Percentiles rank a stretch among this genome's conserved stretches.
These are phyloP conservation scores for Peniophora sp. DNA, from an alignment of 1,284 basidiomycete species.

Conservation along the genomic window DNA sequence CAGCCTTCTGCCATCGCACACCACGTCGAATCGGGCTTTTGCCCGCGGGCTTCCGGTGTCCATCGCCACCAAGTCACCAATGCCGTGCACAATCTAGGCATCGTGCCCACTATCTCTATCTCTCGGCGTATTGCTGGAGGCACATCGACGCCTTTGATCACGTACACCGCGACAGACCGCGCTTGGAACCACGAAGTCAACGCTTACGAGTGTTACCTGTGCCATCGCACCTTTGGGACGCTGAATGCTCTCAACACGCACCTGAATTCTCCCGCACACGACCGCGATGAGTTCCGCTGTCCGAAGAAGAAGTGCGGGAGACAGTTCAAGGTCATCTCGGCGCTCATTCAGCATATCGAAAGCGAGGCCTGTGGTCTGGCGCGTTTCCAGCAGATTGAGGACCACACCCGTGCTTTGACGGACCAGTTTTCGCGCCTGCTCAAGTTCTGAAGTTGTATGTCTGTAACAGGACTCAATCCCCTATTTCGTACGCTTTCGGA, in stretches of 20 bases:
- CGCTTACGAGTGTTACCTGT: constrained; percentile 48
- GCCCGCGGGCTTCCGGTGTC: constrained; percentile 20
- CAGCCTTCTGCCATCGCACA: constrained; percentile 35
- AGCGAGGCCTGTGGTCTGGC: constrained; percentile 43
- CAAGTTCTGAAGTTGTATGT: background rate
- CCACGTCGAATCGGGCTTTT: constrained; percentile 38
- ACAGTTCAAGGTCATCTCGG: constrained; percentile 39
- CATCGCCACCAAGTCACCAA: constrained; percentile 26
- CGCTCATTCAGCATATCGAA: constrained; percentile 46
- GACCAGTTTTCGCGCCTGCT: constrained; percentile 15
- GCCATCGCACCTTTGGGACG: constrained; percentile 29
- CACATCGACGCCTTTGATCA: constrained; percentile 23
- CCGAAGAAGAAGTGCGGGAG: constrained; percentile 37
- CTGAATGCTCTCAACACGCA: constrained; percentile 41
- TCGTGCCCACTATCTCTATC: constrained; percentile 28
- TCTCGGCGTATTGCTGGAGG: constrained; percentile 20
- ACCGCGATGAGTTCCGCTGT: constrained; percentile 34
- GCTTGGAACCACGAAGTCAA: constrained; percentile 34
- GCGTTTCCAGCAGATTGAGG: constrained; percentile 31
- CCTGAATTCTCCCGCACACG: constrained; percentile 38
- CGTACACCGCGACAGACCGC: constrained; percentile 28
- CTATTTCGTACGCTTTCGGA: no score
- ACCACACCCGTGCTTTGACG: constrained; percentile 24
- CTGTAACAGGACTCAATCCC: no score
- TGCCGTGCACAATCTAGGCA: constrained; percentile 22